These are phyloP conservation scores for Paramecium primaurelia DNA, from an alignment of 73 alveolate species.

Conservation along the genomic window DNA sequence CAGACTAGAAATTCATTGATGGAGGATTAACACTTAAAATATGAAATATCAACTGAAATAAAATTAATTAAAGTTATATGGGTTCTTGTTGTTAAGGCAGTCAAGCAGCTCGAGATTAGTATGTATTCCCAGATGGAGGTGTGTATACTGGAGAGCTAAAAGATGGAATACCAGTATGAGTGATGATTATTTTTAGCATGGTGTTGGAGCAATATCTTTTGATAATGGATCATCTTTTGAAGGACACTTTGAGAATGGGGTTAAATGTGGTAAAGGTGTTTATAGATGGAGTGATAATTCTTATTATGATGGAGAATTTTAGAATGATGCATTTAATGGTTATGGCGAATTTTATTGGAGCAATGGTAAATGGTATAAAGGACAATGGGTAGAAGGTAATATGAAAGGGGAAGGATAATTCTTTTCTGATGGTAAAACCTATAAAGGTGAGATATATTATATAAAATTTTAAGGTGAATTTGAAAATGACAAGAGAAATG, in stretches of 20 bases:
- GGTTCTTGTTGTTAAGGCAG: not conserved
- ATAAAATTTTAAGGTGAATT: not conserved
- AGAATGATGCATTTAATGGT: not conserved
- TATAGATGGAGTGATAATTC: conserved; percentile 39
- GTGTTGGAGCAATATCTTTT: not conserved
- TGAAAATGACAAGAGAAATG: conserved; percentile 8
- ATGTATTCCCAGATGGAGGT: conserved; percentile 28
- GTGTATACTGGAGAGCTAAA: conserved; percentile 42
- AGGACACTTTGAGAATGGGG: conserved; percentile 12
- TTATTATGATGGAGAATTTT: conserved; percentile 32
- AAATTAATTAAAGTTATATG: not conserved
- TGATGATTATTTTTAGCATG: not conserved
- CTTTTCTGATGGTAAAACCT: conserved; percentile 30
- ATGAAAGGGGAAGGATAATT: not conserved
- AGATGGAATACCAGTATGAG: not conserved
- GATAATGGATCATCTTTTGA: not conserved
- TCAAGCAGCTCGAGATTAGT: not conserved
- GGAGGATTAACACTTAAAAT: not conserved
- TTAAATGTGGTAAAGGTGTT: not conserved
- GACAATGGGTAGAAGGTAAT: not conserved
- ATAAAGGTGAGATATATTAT: not conserved
- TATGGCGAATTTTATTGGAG: conserved; percentile 28
- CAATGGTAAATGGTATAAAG: conserved; percentile 9
- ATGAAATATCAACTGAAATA: not conserved
- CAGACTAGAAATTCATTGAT: not conserved